A percentile compares a stretch with the other conserved stretches of the same genome.
phyloP scores from a whole-genome alignment of 495 filamentous ascomycete species.

The Friedmanniomyces simplex region DNA sequence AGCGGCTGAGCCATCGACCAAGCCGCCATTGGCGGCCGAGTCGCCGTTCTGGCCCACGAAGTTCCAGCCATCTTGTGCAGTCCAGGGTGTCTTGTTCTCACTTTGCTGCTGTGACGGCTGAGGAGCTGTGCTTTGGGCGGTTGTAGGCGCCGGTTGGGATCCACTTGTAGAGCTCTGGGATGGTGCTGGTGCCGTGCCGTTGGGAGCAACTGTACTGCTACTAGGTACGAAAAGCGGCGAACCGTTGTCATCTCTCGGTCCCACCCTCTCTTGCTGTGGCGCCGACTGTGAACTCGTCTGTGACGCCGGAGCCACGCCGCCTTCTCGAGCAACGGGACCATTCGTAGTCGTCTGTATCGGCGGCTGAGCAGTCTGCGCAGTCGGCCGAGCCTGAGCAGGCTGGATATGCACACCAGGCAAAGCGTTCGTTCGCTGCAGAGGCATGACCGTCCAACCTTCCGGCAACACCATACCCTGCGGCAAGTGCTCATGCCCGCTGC shows the following conservation, averaged over 20 bases:
- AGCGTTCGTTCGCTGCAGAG: constrained; percentile 16
- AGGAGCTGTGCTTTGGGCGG: not conserved
- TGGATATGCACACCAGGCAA: not conserved
- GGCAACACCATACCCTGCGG: constrained; percentile 22
- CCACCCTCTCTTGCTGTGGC: not conserved
- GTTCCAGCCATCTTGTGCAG: constrained; percentile 10
- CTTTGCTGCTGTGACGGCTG: not conserved
- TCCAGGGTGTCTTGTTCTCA: constrained; percentile 5
- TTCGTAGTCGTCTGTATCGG: constrained; percentile 2
- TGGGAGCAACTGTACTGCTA: not conserved
- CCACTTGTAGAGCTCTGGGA: not conserved
- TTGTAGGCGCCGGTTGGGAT: not conserved
- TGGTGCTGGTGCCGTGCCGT: not conserved
- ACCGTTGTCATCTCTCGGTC: constrained; percentile 13
- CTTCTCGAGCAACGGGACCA: not conserved
- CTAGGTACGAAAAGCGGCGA: constrained; percentile 18
- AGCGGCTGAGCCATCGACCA: not conserved
- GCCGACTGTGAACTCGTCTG: not conserved
- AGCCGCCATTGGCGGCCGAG: not conserved
- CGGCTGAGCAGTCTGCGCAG: not conserved
- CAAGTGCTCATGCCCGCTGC: constrained; percentile 13
- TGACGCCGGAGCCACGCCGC: not conserved
- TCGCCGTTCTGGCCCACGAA: constrained; percentile 7
- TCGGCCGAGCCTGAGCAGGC: not conserved
- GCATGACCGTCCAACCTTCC: constrained; percentile 23